Evolutionary conservation across 1,284 basidiomycete species (phyloP).

Genomic region (Sporisorium graminicola): DNA sequence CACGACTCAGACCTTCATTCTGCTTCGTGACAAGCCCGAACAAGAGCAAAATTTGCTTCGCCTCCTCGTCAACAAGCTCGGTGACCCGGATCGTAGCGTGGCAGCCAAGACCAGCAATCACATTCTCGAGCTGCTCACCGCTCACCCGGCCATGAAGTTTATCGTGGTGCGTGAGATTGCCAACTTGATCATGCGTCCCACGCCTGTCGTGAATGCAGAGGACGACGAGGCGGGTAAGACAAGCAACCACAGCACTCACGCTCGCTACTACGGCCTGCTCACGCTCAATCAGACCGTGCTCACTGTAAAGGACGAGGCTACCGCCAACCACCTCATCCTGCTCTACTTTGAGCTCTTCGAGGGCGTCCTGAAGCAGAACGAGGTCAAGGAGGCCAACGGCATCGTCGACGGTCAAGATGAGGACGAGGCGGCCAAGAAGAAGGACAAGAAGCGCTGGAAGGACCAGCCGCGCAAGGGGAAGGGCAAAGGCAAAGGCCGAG

Average conservation of each 20-base stretch:
- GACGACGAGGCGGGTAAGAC: slow-evolving; percentile 24
- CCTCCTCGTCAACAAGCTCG: slow-evolving; percentile 87
- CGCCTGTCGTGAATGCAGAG: slow-evolving; percentile 38
- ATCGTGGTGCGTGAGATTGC: slow-evolving; percentile 90
- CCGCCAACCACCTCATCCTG: slow-evolving; percentile 86
- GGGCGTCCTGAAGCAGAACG: slow-evolving; percentile 73
- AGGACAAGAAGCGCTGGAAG: slow-evolving; percentile 71
- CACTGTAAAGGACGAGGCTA: slow-evolving; percentile 76
- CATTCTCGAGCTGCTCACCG: slow-evolving; percentile 87
- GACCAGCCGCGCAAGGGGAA: slow-evolving; percentile 69
- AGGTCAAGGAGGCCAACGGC: slow-evolving; percentile 57
- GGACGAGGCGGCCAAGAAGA: slow-evolving; percentile 41
- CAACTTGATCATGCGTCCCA: slow-evolving; percentile 78
- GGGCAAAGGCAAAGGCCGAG: slow-evolving; percentile 28
- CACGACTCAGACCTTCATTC: slow-evolving; percentile 77
- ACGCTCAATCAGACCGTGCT: slow-evolving; percentile 95
- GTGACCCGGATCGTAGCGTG: slow-evolving; percentile 86
- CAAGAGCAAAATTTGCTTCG: slow-evolving; percentile 96
- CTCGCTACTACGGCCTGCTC: slow-evolving; percentile 89
- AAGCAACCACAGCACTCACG: slow-evolving; percentile 73
- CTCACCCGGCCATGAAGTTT: slow-evolving; percentile 92
- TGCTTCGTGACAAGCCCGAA: slow-evolving; percentile 90
- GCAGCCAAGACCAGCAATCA: slow-evolving; percentile 91
- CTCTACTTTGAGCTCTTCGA: slow-evolving; percentile 96
- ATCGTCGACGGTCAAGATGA: slow-evolving; percentile 53